A percentile compares a stretch with the other conserved stretches of the same genome.
Conservation (phyloP, 2,329 filamentous ascomycete species). For the Ophiostoma ulmi region DNA sequence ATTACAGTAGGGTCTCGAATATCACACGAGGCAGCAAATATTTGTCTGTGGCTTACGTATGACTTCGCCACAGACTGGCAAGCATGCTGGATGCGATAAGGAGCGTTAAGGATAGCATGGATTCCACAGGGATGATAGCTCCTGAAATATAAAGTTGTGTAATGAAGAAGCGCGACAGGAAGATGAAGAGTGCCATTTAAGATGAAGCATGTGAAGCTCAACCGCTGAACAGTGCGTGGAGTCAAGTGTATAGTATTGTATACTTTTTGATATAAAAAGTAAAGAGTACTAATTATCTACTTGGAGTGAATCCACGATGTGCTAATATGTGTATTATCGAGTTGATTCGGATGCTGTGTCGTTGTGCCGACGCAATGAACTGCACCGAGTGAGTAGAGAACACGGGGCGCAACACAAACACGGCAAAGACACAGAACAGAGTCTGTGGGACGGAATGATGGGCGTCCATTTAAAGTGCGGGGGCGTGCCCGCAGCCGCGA, state of each 20-base stretch:
- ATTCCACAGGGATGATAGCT: background rate
- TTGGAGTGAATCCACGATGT: background rate
- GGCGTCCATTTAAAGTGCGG: slow-evolving; percentile 11
- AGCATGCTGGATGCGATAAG: background rate
- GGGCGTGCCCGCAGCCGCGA: background rate
- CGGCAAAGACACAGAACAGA: background rate
- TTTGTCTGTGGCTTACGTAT: background rate
- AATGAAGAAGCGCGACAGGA: background rate
- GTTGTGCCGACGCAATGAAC: slow-evolving; percentile 9
- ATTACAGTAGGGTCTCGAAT: background rate
- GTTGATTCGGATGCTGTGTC: background rate
- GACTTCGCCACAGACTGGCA: background rate
- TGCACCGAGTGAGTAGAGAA: background rate
- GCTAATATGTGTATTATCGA: background rate
- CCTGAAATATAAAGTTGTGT: background rate
- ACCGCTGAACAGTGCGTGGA: background rate
- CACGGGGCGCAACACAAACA: background rate
- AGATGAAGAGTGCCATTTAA: background rate
- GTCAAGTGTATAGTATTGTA: background rate
- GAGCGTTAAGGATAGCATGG: background rate
- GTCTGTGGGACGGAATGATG: background rate
- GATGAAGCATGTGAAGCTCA: background rate
- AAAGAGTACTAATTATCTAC: too few species aligned
- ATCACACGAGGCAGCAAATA: background rate
- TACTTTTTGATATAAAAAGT: background rate